Conservation (phyloP, 257 asterid species). For the Scutellaria baicalensis region DNA sequence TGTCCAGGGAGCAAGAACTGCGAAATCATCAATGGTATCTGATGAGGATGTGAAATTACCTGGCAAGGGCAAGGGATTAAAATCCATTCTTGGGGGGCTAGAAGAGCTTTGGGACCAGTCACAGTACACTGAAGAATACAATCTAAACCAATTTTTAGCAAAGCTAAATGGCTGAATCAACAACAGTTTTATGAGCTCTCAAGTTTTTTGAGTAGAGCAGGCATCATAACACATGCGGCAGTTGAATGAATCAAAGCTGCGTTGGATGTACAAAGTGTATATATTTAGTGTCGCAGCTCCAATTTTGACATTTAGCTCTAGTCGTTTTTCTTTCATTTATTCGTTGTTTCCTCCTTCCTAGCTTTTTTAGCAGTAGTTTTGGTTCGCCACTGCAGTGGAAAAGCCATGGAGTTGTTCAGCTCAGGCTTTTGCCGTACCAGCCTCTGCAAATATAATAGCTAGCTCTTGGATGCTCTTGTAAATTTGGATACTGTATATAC, state of each 20-base stretch:
- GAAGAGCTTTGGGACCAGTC: conserved; percentile 99
- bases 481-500: conserved; percentile 60
- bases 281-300: conserved; percentile 37
- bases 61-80: conserved; percentile 68
- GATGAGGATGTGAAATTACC: conserved; percentile 52
- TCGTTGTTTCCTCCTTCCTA: background rate
- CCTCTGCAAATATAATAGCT: conserved; percentile 12
- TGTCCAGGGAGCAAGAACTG: conserved; percentile 53
- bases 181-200: background rate
- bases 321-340: background rate
- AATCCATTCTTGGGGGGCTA: conserved; percentile 85
- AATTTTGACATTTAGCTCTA: conserved; percentile 33
- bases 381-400: background rate
- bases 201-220: conserved; percentile 18
- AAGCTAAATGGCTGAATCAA: conserved; percentile 65
- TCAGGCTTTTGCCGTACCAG: conserved; percentile 17
- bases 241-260: conserved; percentile 19
- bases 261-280: conserved; percentile 45
- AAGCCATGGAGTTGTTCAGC: conserved; percentile 27
- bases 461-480: conserved; percentile 24
- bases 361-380: conserved; percentile 17
- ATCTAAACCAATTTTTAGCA: conserved; percentile 70
- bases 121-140: conserved; percentile 94
- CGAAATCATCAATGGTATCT: conserved; percentile 30
- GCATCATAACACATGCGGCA: conserved; percentile 12